Evolutionary conservation across 352 stramenopile genomes (phyloP), one percentile per base, ranked within the genome.

Genomic region (Globisporangium carolinianum): DNA sequence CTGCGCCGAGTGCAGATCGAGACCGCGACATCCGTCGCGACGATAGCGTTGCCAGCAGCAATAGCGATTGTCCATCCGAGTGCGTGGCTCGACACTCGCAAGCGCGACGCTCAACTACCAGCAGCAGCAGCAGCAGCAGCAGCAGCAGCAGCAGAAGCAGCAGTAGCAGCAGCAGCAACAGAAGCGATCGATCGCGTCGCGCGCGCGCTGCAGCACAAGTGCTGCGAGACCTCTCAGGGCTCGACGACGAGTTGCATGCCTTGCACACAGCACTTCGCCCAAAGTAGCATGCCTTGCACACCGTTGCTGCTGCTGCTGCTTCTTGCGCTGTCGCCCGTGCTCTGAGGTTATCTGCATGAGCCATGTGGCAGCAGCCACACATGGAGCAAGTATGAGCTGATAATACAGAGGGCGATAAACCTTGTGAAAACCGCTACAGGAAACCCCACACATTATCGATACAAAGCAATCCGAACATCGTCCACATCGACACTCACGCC

Each of bases 211-310:
- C 1, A 49, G n/a, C 47, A 17, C 36, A 24, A 35, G 47, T 61
- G 11, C 47, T 42, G 35, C 66, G 72, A 35, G 67, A 81, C 32
- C 79, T 83, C 48, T 79, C 82, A 36, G 64, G 74, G 24, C 53
- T 86, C 6, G 68, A 86, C 49, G 14, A 47, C 8, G 57, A 62
- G 24, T 41, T 62, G 6, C 49, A 52, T 8, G 41, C 24, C 24
- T 35, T 62, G 38, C 18, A 62, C 32, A 15, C 47, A 39, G 39
- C 50, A 7, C 57, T 62, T 38, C 49, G 24, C 24, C 12, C 53
- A 11, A 48, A 24, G 39, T 43, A 14, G 39, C 11, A 12, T 14
- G 1, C 7, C 1, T 43, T 43, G 39, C 7, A 43, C 11, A 43
- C 7, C 4, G 39, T 43, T 43, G 11, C 11, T 12, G 39, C 39